Conservation (phyloP, 2,329 filamentous ascomycete genomes). For the Cytospora schulzeri region DNA sequence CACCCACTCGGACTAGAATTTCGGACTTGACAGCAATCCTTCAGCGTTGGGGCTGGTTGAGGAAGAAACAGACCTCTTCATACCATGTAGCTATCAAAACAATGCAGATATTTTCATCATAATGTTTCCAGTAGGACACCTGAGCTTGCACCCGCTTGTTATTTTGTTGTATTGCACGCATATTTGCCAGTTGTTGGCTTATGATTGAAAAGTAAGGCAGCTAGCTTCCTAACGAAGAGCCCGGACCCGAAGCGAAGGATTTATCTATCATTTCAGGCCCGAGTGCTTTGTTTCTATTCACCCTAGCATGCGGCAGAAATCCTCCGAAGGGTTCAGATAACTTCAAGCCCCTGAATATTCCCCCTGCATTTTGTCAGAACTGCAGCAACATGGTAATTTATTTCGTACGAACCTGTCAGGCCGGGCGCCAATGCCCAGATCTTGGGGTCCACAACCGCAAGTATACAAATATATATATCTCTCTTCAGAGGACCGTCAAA, state of each 20-base stretch:
- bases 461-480: conserved; percentile 4
- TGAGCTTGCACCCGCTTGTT: too few relatives aligned
- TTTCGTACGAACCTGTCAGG: background rate
- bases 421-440: background rate
- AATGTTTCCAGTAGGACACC: too few relatives aligned
- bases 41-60: too few relatives aligned
- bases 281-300: background rate
- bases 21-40: background rate
- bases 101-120: too few relatives aligned
- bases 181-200: too few relatives aligned
- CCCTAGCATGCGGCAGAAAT: background rate
- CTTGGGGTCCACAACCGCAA: background rate
- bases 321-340: background rate
- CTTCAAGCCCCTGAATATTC: background rate
- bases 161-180: too few relatives aligned
- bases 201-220: too few relatives aligned
- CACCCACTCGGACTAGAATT: background rate
- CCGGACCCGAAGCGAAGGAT: background rate
- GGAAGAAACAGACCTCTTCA: too few relatives aligned
- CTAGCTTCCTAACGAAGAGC: background rate
- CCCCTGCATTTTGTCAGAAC: background rate
- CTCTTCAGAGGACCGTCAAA: background rate
- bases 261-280: background rate
- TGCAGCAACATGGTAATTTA: background rate
- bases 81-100: too few relatives aligned